Evolutionary conservation across 2,329 filamentous ascomycete genomes (phyloP).

Genomic region (Daldinia sp.): DNA sequence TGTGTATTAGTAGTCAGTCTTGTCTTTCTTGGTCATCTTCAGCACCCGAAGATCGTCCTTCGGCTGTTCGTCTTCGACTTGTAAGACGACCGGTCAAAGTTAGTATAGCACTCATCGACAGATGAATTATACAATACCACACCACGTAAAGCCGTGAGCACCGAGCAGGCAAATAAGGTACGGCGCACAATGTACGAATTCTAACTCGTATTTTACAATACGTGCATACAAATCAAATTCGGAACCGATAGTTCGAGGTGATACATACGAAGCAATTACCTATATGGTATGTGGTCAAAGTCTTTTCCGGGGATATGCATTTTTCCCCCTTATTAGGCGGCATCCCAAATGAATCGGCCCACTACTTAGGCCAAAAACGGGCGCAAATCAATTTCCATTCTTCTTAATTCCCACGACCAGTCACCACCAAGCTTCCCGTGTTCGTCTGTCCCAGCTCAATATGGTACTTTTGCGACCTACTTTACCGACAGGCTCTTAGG

Average conservation of each 20-base stretch:
- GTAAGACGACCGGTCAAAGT: not conserved
- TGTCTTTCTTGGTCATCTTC: not conserved
- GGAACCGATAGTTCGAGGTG: constrained; percentile 15
- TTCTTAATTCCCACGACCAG: constrained; percentile 23
- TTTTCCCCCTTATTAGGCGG: constrained; percentile 44
- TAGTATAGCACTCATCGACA: not conserved
- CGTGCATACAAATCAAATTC: not conserved
- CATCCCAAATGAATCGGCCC: constrained; percentile 47
- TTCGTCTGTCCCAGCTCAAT: constrained; percentile 32
- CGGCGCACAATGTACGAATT: not conserved
- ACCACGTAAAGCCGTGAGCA: not conserved
- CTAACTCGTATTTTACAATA: not conserved
- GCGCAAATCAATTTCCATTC: constrained; percentile 41
- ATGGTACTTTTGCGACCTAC: constrained; percentile 37
- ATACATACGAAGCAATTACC: constrained; percentile 31
- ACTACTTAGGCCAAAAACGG: constrained; percentile 38
- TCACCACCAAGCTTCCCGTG: constrained; percentile 31
- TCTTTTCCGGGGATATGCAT: constrained; percentile 42
- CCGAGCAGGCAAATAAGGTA: not conserved
- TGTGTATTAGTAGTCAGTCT: not conserved
- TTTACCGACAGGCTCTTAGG: constrained; percentile 36
- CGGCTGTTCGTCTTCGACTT: constrained; percentile 24
- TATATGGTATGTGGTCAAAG: constrained; percentile 31
- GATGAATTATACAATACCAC: not conserved
- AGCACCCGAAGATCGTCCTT: constrained; percentile 4